phyloP scores from a whole-genome alignment of 345 rosid genomes.

The Eucalyptus sideroxylon region DNA sequence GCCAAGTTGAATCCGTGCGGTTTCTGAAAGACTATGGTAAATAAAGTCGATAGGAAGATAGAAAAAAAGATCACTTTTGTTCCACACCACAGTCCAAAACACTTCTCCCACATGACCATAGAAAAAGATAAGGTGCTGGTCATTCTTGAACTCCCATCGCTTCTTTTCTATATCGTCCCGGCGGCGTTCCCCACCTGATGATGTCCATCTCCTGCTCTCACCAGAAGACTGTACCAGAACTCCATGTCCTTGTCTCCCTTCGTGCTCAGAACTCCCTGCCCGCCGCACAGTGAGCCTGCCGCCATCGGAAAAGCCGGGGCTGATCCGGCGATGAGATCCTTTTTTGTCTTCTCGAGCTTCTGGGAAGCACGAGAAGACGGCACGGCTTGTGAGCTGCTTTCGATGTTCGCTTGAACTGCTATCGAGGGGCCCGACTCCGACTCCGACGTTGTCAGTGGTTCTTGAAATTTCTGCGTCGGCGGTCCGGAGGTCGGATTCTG shows the following conservation, averaged over 20 bases:
- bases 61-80: neutral
- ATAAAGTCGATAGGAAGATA: neutral
- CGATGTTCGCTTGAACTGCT: neutral
- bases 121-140: neutral
- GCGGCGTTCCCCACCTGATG: neutral
- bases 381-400: neutral
- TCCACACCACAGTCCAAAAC: neutral
- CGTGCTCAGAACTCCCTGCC: neutral
- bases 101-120: neutral
- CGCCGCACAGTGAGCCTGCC: neutral
- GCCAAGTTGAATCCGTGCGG: neutral
- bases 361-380: neutral
- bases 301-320: neutral
- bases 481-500: neutral
- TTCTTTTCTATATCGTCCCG: neutral
- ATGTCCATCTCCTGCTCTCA: neutral
- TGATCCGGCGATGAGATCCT: neutral
- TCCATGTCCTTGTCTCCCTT: neutral
- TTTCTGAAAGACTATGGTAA: neutral
- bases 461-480: neutral
- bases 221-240: neutral
- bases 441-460: neutral
- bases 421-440: neutral
- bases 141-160: too few species aligned
- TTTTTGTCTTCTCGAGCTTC: neutral